These are phyloP conservation scores for Irpex rosettiformis DNA, from an alignment of 1,284 basidiomycete species.

Conservation along the genomic window DNA sequence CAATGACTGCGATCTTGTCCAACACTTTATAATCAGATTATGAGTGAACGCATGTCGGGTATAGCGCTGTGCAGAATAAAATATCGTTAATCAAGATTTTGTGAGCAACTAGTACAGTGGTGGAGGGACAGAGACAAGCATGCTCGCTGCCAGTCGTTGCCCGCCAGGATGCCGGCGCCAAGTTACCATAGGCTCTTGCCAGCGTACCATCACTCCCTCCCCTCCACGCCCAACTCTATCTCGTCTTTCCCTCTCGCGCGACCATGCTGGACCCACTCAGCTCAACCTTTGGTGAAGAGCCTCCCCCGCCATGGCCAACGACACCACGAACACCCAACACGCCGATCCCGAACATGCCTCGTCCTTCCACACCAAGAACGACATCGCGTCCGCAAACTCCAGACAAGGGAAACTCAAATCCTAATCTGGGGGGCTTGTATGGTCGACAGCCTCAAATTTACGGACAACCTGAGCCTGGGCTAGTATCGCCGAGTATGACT, in stretches of 20 bases:
- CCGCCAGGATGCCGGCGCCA: too few relatives aligned
- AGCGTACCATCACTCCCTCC: constrained; percentile 20
- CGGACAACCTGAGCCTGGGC: constrained; percentile 74
- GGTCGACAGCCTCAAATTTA: constrained; percentile 81
- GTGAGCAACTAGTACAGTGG: background rate
- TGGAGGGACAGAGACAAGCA: too few relatives aligned
- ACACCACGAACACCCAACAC: constrained; percentile 38
- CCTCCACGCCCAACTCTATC: constrained; percentile 6
- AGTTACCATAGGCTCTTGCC: constrained; percentile 7
- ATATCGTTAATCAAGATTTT: background rate
- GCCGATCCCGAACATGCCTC: constrained; percentile 38
- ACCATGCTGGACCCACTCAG: constrained; percentile 39
- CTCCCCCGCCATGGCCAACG: constrained; percentile 40
- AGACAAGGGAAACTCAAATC: constrained; percentile 1
- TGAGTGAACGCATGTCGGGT: too few relatives aligned
- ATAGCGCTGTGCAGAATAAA: too few relatives aligned
- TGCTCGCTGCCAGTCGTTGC: too few relatives aligned
- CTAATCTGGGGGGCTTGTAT: constrained; percentile 49
- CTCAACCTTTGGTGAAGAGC: constrained; percentile 30
- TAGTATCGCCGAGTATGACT: constrained; percentile 69
- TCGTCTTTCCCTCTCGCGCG: background rate
- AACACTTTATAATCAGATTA: background rate
- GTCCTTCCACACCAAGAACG: constrained; percentile 30
- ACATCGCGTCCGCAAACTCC: constrained; percentile 12
- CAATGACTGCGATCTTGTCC: background rate